Conservation (phyloP, 768 basidiomycete species). For the Trametes gibbosa region DNA sequence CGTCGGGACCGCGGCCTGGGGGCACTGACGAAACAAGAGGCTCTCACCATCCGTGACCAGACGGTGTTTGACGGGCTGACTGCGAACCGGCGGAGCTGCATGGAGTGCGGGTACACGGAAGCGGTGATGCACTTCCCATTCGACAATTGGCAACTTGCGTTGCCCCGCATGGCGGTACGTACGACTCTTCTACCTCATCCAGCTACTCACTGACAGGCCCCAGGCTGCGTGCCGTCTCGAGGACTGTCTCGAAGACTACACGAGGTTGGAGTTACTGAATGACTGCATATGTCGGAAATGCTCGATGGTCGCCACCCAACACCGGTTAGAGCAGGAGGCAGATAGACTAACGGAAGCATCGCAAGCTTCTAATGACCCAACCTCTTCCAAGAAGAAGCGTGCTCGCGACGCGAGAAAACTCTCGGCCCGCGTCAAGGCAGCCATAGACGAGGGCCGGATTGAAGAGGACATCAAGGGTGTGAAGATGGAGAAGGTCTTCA, state of each 20-base stretch:
- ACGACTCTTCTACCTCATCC: neutral
- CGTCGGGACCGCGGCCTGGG: slow-evolving; percentile 70
- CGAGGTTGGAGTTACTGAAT: slow-evolving; percentile 80
- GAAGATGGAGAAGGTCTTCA: slow-evolving; percentile 72
- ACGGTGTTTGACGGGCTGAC: slow-evolving; percentile 88
- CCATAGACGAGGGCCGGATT: slow-evolving; percentile 70
- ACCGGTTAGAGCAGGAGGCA: slow-evolving; percentile 59
- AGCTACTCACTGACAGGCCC: neutral
- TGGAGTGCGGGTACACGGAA: slow-evolving; percentile 89
- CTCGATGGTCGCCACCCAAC: slow-evolving; percentile 76
- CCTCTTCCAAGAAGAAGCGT: slow-evolving; percentile 72
- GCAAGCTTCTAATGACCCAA: slow-evolving; percentile 40
- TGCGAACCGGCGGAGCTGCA: slow-evolving; percentile 85
- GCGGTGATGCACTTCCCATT: slow-evolving; percentile 91
- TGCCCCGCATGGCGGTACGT: slow-evolving; percentile 64
- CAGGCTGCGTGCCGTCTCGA: slow-evolving; percentile 70
- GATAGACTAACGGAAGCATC: slow-evolving; percentile 44
- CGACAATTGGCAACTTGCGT: slow-evolving; percentile 78
- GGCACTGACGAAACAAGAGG: slow-evolving; percentile 39
- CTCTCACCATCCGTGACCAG: slow-evolving; percentile 39
- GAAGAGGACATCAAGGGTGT: slow-evolving; percentile 84
- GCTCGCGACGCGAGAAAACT: slow-evolving; percentile 69
- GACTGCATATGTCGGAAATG: slow-evolving; percentile 94
- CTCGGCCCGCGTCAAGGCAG: slow-evolving; percentile 55
- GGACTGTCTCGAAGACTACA: slow-evolving; percentile 86